phyloP scores from a whole-genome alignment of 2,329 filamentous ascomycete genomes.

The Clathrospora elynae region DNA sequence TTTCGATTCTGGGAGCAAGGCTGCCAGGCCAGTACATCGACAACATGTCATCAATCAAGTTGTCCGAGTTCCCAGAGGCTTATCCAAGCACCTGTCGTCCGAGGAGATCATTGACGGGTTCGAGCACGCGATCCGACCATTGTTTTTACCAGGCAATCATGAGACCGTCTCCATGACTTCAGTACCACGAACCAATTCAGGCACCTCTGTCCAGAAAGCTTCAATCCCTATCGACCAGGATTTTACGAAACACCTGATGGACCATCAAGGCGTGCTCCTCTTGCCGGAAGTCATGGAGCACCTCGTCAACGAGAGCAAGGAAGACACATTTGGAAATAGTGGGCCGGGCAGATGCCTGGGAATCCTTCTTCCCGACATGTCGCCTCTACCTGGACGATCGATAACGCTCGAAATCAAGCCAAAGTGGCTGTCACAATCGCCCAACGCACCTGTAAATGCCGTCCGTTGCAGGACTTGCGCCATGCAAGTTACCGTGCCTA shows the following conservation, averaged over 20 bases:
- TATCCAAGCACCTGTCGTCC: constrained; percentile 31
- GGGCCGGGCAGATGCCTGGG: constrained; percentile 18
- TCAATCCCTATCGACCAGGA: constrained; percentile 9
- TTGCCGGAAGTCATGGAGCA: constrained; percentile 16
- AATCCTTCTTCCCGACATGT: constrained; percentile 43
- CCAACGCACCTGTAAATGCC: constrained; percentile 49
- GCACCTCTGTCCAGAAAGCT: constrained; percentile 9
- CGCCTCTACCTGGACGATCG: constrained; percentile 23
- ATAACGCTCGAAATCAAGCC: constrained; percentile 53
- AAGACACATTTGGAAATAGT: constrained; percentile 10
- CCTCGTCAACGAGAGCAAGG: constrained; percentile 12
- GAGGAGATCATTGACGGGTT: constrained; percentile 37
- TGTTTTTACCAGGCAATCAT: constrained; percentile 26
- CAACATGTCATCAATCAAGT: constrained; percentile 26
- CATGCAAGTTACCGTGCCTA: constrained; percentile 44
- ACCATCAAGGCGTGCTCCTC: constrained; percentile 24
- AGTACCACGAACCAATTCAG: constrained; percentile 1
- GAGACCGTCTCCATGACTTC: constrained; percentile 3
- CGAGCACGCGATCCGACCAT: constrained; percentile 33
- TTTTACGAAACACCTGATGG: constrained; percentile 26
- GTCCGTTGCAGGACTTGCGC: constrained; percentile 55
- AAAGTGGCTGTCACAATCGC: constrained; percentile 56
- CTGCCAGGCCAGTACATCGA: constrained; percentile 13
- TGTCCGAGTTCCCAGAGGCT: constrained; percentile 39
- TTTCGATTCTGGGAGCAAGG: constrained; percentile 7